Percentiles rank a stretch among this genome's conserved stretches.
phyloP scores from a whole-genome alignment of 768 basidiomycete genomes.

The Serendipita sp. region DNA sequence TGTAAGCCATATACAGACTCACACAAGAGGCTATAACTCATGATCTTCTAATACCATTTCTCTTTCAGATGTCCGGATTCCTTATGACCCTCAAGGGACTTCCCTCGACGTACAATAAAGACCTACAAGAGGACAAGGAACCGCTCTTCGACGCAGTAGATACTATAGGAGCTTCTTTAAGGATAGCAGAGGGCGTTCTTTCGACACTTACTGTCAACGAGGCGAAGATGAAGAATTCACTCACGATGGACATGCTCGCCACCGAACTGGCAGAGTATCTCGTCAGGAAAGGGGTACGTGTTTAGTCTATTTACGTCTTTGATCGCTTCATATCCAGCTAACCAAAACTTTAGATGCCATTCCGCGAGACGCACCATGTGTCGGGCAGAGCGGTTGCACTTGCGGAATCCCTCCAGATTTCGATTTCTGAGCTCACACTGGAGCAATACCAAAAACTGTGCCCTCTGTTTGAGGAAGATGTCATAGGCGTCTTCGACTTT shows the following conservation, averaged over 20 bases:
- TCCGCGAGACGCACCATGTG: conserved; percentile 97
- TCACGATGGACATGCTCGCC: conserved; percentile 96
- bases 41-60: too few species aligned
- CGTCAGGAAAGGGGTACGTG: conserved; percentile 87
- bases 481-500: conserved; percentile 79
- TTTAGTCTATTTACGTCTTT: not conserved
- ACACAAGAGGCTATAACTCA: not conserved
- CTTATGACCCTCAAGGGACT: conserved; percentile 94
- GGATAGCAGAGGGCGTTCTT: conserved; percentile 89
- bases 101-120: conserved; percentile 99
- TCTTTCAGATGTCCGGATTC: conserved; percentile 82
- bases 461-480: conserved; percentile 65
- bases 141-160: conserved; percentile 90
- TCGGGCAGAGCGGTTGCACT: conserved; percentile 93
- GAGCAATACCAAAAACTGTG: conserved; percentile 65
- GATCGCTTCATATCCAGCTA: not conserved
- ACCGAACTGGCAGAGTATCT: conserved; percentile 99
- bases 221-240: conserved; percentile 74
- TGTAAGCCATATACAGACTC: conserved; percentile 26
- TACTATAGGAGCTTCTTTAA: conserved; percentile 71
- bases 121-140: conserved; percentile 97
- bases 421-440: conserved; percentile 66
- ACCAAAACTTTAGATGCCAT: conserved; percentile 54
- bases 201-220: conserved; percentile 79
- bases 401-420: conserved; percentile 68